A percentile compares a stretch with the other conserved stretches of the same genome.
Evolutionary conservation across 2,329 filamentous ascomycete species (phyloP).

Genomic region (Cordyceps farinosa): DNA sequence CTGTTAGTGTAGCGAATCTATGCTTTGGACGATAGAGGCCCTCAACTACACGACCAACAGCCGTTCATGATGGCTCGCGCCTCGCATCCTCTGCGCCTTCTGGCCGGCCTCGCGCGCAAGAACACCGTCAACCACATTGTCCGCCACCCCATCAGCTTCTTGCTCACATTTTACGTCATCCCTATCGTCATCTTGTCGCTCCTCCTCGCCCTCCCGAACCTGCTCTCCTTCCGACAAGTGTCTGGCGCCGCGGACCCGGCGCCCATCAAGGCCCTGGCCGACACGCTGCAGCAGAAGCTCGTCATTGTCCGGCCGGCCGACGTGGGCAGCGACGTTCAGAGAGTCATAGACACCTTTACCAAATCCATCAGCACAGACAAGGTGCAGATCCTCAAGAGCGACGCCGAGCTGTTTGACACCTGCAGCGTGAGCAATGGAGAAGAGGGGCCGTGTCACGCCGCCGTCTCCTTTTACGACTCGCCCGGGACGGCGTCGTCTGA

Average conservation of each 20-base stretch:
- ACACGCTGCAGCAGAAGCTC: conserved; percentile 24
- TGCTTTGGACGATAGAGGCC: background rate
- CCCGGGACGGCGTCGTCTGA: conserved; percentile 22
- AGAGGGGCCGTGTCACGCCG: conserved; percentile 29
- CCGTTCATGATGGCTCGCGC: background rate
- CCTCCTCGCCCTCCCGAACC: conserved; percentile 27
- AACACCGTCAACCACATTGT: conserved; percentile 24
- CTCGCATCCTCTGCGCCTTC: conserved; percentile 3
- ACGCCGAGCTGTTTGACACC: conserved; percentile 19
- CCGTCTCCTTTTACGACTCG: conserved; percentile 30
- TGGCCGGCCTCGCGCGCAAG: conserved; percentile 24
- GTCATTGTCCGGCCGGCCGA: conserved; percentile 25
- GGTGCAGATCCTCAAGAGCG: conserved; percentile 21
- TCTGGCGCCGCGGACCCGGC: conserved; percentile 23
- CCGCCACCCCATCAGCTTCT: conserved; percentile 24
- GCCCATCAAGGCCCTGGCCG: conserved; percentile 24
- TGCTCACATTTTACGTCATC: conserved; percentile 25
- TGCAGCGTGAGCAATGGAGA: conserved; percentile 23
- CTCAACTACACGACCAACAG: background rate
- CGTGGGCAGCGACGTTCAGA: conserved; percentile 26
- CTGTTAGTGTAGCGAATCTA: background rate
- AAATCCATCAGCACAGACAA: conserved; percentile 21
- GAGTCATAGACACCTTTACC: conserved; percentile 27
- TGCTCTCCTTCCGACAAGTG: conserved; percentile 18
- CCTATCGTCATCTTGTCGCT: conserved; percentile 30